Evolutionary conservation across 345 rosid genomes (phyloP), one percentile per base, ranked within the genome.

Genomic region (Tarenaya hassleriana): DNA sequence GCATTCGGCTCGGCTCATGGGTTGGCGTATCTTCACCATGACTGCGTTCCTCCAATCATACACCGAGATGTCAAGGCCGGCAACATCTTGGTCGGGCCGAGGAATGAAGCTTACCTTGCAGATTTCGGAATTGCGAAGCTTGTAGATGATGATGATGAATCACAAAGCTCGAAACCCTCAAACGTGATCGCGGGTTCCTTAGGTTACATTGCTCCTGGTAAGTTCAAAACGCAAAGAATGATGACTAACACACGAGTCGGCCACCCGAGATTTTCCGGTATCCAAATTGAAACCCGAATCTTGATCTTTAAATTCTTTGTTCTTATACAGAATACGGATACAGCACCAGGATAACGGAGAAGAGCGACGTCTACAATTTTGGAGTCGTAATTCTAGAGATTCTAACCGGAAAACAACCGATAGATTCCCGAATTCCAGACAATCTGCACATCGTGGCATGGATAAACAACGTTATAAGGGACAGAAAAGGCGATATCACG

Each of bases 121-220:
- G 97, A 90, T 70, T 90, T 90, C 48, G 97, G 97, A 45, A 72
- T 90, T 11, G 91, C 95, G 0, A 52, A 83, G 61, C 58, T 80
- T 59, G 79, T 86, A 17, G 81, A 77, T 46, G 81, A 75, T 1
- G 79, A 69, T 11, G 68, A 46, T 0, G 62, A 66, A 7, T 61
- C 64, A 24, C 63, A 89, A 0, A 69, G 80, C 46, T 71, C 81
- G 0, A 75, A 73, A 57, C 55, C 94, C 86, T 0, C 77, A 86
- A 21, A 63, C 58, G 69, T 12, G 52, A 57, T 86, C 40, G 97
- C 85, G 1, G 95, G 97, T 16, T 90, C 97, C 32, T 83, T 80
- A 12, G 97, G 97, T 34, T 90, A 90, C 90, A 83, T 90, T 24
- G 97, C 97, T 9, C 97, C 97, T 0, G 97, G 97, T 77, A 58